phyloP scores from a whole-genome alignment of 257 asterid species.

The Striga asiatica region DNA sequence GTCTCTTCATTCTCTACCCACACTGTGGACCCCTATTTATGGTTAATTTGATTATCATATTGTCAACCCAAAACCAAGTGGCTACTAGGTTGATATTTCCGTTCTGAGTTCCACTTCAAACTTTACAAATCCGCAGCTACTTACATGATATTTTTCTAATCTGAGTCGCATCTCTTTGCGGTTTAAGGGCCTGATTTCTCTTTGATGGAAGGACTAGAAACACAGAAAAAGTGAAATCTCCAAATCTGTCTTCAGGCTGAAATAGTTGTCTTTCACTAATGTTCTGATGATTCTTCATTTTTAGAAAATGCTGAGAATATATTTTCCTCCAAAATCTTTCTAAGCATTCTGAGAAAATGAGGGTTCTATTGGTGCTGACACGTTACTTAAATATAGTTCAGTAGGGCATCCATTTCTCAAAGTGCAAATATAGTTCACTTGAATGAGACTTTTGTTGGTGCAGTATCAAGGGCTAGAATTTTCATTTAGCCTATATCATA shows the following conservation, averaged over 20 bases:
- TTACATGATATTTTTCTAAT: constrained; percentile 17
- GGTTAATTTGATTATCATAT: constrained; percentile 93
- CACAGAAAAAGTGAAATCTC: constrained; percentile 39
- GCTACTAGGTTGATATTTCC: constrained; percentile 69
- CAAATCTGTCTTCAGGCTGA: not conserved
- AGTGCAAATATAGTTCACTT: too few species aligned
- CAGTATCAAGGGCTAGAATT: too few species aligned
- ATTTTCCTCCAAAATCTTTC: constrained; percentile 40
- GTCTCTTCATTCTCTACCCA: constrained; percentile 23
- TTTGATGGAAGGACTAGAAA: constrained; percentile 86
- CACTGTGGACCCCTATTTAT: constrained; percentile 89
- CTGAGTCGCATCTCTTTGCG: constrained; percentile 88
- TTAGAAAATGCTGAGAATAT: constrained; percentile 72
- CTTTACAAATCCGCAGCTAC: not conserved
- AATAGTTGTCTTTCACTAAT: not conserved
- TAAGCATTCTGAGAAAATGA: constrained; percentile 45
- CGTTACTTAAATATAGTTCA: constrained; percentile 39
- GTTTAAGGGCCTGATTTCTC: constrained; percentile 88
- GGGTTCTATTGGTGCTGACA: constrained; percentile 37
- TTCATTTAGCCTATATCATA: too few species aligned
- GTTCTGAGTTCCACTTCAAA: not conserved
- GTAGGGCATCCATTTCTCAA: constrained; percentile 92
- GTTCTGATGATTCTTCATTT: constrained; percentile 4
- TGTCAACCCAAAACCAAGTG: constrained; percentile 95
- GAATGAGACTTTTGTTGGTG: too few species aligned